phyloP scores from a whole-genome alignment of 176 grass and related monocot genomes.

The Cocos nucifera region DNA sequence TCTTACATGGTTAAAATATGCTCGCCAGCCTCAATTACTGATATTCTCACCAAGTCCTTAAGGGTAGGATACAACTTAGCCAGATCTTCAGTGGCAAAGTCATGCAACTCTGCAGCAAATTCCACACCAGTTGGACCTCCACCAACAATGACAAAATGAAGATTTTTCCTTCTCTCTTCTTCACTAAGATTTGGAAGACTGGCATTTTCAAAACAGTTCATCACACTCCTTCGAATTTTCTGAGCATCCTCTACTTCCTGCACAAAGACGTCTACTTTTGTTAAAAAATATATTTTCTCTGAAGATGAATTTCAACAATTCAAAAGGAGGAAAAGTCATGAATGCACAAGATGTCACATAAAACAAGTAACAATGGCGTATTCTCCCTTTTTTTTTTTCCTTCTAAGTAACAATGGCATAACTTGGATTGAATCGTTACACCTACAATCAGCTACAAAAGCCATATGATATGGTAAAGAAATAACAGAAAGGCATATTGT shows the following conservation, averaged over 20 bases:
- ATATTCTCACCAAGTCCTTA: conserved; percentile 13
- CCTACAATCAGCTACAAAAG: too few species aligned
- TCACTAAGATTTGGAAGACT: conserved; percentile 9
- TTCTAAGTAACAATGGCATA: too few species aligned
- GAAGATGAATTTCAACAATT: too few species aligned
- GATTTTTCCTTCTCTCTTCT: conserved; percentile 15
- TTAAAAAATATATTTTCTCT: background rate
- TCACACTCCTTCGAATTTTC: conserved; percentile 11
- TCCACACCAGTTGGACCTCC: conserved; percentile 15
- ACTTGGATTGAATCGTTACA: too few species aligned
- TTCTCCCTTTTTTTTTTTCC: too few species aligned
- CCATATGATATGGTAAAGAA: too few species aligned
- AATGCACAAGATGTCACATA: too few species aligned
- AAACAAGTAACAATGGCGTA: too few species aligned
- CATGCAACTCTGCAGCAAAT: conserved; percentile 17
- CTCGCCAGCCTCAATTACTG: conserved; percentile 16
- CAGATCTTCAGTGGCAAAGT: conserved; percentile 14
- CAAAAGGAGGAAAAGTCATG: too few species aligned
- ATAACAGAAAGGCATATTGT: too few species aligned
- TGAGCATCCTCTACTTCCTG: conserved; percentile 19
- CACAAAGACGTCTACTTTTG: background rate
- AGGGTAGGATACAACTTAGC: background rate
- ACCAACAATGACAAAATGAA: conserved; percentile 21
- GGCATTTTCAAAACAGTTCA: conserved; percentile 11
- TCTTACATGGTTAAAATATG: conserved; percentile 21